Evolutionary conservation across 148 eudicot genomes (phyloP), one percentile per base, ranked within the genome.

Genomic region (Persicaria tinctoria): DNA sequence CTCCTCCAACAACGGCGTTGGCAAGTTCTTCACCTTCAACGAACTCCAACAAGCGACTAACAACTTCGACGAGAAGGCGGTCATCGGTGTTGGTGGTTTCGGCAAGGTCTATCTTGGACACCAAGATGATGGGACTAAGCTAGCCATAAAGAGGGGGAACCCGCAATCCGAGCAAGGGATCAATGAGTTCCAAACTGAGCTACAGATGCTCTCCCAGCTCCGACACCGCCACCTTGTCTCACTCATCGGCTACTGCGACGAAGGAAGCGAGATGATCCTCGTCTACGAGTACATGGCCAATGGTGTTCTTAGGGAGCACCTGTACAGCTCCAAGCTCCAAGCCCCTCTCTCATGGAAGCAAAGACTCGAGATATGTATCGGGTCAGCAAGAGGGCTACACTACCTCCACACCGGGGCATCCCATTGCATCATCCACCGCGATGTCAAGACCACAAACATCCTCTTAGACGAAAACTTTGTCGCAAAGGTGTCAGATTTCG

Each of bases 331-430:
- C 1, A 80, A 78, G 55, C 68, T 78, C 5, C 77, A 78, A 23
- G 62, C 75, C 20, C 82, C 88, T n/a, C 66, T 89, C 38, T n/a
- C 84, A 5, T 89, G 93, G 93, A 84, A 86, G 54, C 89, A 89
- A 46, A 72, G 93, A 76, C 86, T 89, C 0, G 90, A 89, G 66
- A 89, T 89, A 2, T 89, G 93, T 56, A 89, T 89, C 2, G 89
- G 90, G 5, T 76, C 93, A 0, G 90, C 93, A 8, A 85, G 89
- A 11, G 93, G 90, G 6, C 62, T 89, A n/a, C 93, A 89, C 46
- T 89, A 89, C 76, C 93, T 89, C 63, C 93, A 89, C 80, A 87
- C 90, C 0, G 93, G 93, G 0, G 87, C 93, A 0, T 70, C 89
- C 0, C 90, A 89, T 53, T 88, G 93, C 16, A 85, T 89, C 16